Evolutionary conservation across 176 grass and related monocot genomes (phyloP).

Genomic region (barley (Hordeum vulgare)): DNA sequence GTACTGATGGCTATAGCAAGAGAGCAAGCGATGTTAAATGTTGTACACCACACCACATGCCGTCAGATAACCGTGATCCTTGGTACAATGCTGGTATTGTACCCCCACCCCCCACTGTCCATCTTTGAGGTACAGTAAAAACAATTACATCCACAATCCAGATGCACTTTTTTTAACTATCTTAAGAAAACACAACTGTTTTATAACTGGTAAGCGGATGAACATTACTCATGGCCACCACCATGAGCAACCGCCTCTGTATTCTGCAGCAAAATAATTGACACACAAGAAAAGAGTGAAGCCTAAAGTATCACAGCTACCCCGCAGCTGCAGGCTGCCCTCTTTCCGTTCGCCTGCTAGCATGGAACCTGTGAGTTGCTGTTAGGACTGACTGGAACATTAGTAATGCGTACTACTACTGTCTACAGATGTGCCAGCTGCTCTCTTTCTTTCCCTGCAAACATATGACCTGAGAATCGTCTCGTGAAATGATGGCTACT

Average conservation of each 20-base stretch:
- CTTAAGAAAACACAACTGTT: background rate
- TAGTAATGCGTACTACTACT: too few relatives aligned
- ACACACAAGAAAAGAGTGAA: conserved; percentile 22
- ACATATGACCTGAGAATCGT: background rate
- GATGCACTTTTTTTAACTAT: background rate
- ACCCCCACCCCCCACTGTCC: background rate
- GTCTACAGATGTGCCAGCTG: background rate
- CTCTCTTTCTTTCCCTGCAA: background rate
- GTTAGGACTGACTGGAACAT: background rate
- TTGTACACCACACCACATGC: background rate
- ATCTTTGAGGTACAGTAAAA: background rate
- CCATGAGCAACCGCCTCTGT: background rate
- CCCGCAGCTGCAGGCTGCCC: background rate
- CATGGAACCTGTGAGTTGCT: conserved; percentile 15
- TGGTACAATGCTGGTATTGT: background rate
- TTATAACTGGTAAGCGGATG: background rate
- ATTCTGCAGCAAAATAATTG: conserved; percentile 5
- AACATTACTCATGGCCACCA: background rate
- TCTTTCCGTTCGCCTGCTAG: conserved; percentile 28
- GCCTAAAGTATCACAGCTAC: background rate
- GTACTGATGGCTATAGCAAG: background rate
- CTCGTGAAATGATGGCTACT: background rate
- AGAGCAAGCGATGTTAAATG: conserved; percentile 5
- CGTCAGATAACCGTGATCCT: background rate
- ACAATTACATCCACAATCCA: background rate